Conservation (phyloP, 1,284 basidiomycete genomes). For the Papiliotrema laurentii region DNA sequence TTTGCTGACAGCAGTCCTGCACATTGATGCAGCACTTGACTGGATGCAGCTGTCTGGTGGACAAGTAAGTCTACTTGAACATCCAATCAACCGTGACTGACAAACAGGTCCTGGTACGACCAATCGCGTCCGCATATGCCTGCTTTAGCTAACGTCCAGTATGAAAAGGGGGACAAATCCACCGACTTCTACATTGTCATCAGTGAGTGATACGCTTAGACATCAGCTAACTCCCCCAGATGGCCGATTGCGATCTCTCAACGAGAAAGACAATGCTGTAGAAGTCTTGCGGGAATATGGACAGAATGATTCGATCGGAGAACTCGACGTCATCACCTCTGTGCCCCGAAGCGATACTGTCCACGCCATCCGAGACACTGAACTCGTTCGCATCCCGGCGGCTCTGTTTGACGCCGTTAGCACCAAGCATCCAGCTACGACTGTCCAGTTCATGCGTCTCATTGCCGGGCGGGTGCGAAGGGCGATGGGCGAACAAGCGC, state of each 20-base stretch:
- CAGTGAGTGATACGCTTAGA: slow-evolving; percentile 44
- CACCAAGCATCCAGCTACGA: slow-evolving; percentile 85
- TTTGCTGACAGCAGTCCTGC: slow-evolving; percentile 62
- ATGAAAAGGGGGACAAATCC: slow-evolving; percentile 81
- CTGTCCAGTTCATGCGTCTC: slow-evolving; percentile 88
- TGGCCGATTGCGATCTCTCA: slow-evolving; percentile 79
- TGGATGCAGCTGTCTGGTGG: slow-evolving; percentile 97
- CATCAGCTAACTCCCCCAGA: slow-evolving; percentile 41
- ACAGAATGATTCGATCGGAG: slow-evolving; percentile 67
- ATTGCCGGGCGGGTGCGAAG: slow-evolving; percentile 87
- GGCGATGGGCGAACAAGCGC: slow-evolving; percentile 59
- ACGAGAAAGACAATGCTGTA: slow-evolving; percentile 63
- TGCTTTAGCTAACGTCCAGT: slow-evolving; percentile 59
- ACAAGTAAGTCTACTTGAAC: slow-evolving; percentile 45
- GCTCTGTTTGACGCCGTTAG: slow-evolving; percentile 97
- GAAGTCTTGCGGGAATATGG: slow-evolving; percentile 90
- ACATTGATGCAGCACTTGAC: slow-evolving; percentile 95
- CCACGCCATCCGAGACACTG: slow-evolving; percentile 96
- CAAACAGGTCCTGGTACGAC: slow-evolving; percentile 7
- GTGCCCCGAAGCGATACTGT: slow-evolving; percentile 83
- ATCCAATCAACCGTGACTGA: not conserved
- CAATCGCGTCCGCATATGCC: not conserved
- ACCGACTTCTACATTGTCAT: slow-evolving; percentile 99
- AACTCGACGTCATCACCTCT: slow-evolving; percentile 96
- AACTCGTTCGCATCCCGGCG: slow-evolving; percentile 95